A percentile compares a stretch with the other conserved stretches of the same genome.
phyloP scores from a whole-genome alignment of 305 asterid genomes.

The Ilex paraguariensis region DNA sequence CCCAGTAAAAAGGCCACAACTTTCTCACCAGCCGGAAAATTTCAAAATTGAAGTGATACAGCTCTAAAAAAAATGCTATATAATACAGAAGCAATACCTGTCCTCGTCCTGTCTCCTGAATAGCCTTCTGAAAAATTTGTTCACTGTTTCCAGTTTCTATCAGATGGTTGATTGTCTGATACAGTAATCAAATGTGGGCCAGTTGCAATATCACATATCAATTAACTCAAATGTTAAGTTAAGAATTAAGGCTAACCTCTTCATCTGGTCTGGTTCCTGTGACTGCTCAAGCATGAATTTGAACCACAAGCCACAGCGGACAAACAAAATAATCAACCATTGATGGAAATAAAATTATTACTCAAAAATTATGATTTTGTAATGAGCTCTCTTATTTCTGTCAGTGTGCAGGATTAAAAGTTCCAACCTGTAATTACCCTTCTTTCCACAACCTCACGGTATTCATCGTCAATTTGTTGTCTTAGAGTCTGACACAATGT shows the following conservation, averaged over 20 bases:
- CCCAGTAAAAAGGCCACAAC: no score
- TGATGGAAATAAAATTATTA: not conserved
- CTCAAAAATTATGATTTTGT: slow-evolving; percentile 6
- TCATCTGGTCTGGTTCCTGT: slow-evolving; percentile 90
- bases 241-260: slow-evolving; percentile 45
- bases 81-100: slow-evolving; percentile 43
- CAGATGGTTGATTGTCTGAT: slow-evolving; percentile 72
- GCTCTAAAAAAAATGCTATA: not conserved
- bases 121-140: slow-evolving; percentile 85
- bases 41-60: not conserved
- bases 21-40: not conserved
- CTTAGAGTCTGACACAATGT: slow-evolving; percentile 47
- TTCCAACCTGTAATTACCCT: slow-evolving; percentile 74
- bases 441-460: slow-evolving; percentile 91
- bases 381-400: not conserved
- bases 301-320: not conserved
- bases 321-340: no score
- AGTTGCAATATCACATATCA: slow-evolving; percentile 9
- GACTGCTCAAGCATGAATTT: slow-evolving; percentile 35
- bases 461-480: slow-evolving; percentile 69
- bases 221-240: slow-evolving; percentile 5
- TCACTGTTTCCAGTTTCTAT: slow-evolving; percentile 89
- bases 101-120: slow-evolving; percentile 77
- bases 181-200: slow-evolving; percentile 13
- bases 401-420: slow-evolving; percentile 2